Evolutionary conservation across 23 red algal genomes (phyloP), one percentile per base, ranked within the genome.

Genomic region (Agarophyton chilense): DNA sequence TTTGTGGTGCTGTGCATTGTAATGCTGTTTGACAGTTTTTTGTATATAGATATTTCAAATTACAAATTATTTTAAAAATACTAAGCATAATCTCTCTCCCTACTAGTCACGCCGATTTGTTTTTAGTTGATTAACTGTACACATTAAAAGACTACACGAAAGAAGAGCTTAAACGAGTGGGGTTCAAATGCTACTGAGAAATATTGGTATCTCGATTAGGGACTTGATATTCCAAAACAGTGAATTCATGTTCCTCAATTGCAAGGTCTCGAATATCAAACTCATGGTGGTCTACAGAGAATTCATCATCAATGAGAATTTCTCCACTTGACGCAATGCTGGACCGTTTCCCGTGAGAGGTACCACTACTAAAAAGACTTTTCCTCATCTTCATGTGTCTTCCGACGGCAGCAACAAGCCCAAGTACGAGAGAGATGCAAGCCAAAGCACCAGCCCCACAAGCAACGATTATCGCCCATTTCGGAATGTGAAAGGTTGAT

Each of bases 241-340:
- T 58, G 52, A 60, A 57, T 24, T 81, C 77, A 12, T 81, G 36
- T 62, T 55, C 77, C 32, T 81, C 77, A 81, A 81, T 81, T 43
- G 58, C 50, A 60, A 81, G 18, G 39, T 81, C 77, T 61, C 77
- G 36, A 35, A 81, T 60, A 38, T 81, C 77, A 53, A 55, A 42
- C 25, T 58, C 52, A 21, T 61, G 10, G 12, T 81, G 18, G 19
- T 61, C 77, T 35, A 9, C 31, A 17, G 77, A 58, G 38, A 81
- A 60, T 62, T 61, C 77, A 60, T 81, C 50, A 38, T 81, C 77
- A 22, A 81, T 60, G 25, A 81, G 52, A 45, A 81, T 55, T 61
- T 81, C 77, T 0, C 36, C 36, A 50, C 77, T 81, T 40, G 77
- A 81, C 21, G 77, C 56, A 11, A 24, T 43, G 26, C 47, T 81